Evolutionary conservation across 108 stramenopile species (phyloP).

Genomic region (Parietichytrium sp.): DNA sequence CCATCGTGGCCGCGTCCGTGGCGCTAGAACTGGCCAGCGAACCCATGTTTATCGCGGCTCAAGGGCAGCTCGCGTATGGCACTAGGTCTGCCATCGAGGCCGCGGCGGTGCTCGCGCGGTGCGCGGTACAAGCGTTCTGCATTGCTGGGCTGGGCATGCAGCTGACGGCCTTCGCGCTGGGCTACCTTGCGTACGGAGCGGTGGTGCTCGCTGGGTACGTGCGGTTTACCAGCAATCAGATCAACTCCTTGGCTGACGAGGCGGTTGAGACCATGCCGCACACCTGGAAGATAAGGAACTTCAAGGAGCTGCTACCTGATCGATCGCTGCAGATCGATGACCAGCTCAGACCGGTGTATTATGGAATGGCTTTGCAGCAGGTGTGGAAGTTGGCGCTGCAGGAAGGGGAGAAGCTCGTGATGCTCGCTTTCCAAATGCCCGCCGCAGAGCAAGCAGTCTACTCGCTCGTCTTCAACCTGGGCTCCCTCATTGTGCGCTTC

Average conservation of each 20-base stretch:
- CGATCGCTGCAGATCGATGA: not conserved
- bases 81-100: not conserved
- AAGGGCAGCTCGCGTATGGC: conserved; percentile 30
- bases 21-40: not conserved
- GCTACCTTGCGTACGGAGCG: conserved; percentile 6
- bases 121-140: not conserved
- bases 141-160: not conserved
- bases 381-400: not conserved
- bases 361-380: not conserved
- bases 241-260: not conserved
- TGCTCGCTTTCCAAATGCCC: not conserved
- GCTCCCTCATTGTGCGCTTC: conserved; percentile 18
- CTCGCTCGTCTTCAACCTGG: conserved; percentile 29
- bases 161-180: not conserved
- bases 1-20: not conserved
- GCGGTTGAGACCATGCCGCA: not conserved
- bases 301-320: not conserved
- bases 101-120: not conserved
- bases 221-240: too few relatives aligned
- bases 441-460: conserved; percentile 31
- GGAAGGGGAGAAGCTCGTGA: conserved; percentile 33
- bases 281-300: not conserved
- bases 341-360: not conserved
- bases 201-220: not conserved
- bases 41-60: conserved; percentile 24